Base-by-base conservation (phyloP, 2,329 filamentous ascomycete species). In the Onygena corvina region DNA sequence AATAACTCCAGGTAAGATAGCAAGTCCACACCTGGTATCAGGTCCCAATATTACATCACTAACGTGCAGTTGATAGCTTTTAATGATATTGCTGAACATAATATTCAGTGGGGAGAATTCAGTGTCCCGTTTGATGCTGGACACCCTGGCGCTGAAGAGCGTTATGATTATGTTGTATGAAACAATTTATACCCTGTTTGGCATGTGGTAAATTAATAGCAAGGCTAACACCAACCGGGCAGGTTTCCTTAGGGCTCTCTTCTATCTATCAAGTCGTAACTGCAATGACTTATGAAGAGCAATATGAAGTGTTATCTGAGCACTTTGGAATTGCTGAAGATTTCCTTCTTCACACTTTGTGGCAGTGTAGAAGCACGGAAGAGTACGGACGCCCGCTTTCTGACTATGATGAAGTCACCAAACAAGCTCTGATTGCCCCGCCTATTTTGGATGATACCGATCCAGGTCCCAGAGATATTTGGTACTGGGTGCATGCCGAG, bases 241-340 rank as follows among this genome's bases (percentile, higher is more conserved):
- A 53, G 51, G 5, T 51, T 16, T 53, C 51, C n/a, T 29, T 31
- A 21, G 51, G 51, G 4, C 21, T 53, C 2, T 34, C 46, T 23
- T 36, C n/a, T 31, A 4, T 53, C 3, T 33, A 49, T 23, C 48
- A 21, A 6, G 11, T 49, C 12, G 30, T 50, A n/a, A 20, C 38
- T 18, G 48, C 51, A 34, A 34, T 16, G 14, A 51, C 35, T 14
- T 53, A 48, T 30, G 48, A 53, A 46, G 45, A 49, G 36, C 48
- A 31, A 3, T 45, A 42, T 46, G 9, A 42, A 42, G 11, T 50
- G 21, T 20, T 51, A 29, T 2, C 11, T 38, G 27, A 44, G 16
- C 8, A 47, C n/a, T 27, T 45, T 5, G 18, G 27, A 29, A 29
- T 29, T 29, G 27, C 27, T 29, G 27, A 29, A 29, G 27, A 29